Evolutionary conservation across 345 rosid species (phyloP).

Genomic region (Physaria fendleri): DNA sequence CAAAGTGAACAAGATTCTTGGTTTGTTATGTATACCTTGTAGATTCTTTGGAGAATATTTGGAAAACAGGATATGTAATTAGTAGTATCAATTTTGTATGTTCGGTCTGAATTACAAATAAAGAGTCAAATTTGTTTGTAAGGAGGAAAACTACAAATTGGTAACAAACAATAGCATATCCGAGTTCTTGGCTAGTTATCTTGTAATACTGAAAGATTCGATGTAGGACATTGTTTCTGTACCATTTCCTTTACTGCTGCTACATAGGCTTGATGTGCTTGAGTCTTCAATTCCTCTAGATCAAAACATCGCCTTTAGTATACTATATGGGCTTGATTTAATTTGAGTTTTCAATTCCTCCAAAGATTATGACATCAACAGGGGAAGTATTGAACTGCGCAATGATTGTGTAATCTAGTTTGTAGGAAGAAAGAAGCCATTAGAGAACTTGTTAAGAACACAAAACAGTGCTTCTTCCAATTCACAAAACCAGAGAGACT

Average conservation of each 20-base stretch:
- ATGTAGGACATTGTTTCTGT: not conserved
- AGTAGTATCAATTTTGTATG: not conserved
- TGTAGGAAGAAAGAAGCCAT: not conserved
- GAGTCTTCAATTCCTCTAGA: too few species aligned
- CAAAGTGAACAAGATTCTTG: conserved; percentile 5
- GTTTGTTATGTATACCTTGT: not conserved
- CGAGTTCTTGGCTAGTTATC: conserved; percentile 57
- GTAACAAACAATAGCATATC: conserved; percentile 69
- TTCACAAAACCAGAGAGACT: not conserved
- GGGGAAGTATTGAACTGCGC: conserved; percentile 70
- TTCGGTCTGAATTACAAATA: not conserved
- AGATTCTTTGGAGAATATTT: not conserved
- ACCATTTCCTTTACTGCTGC: not conserved
- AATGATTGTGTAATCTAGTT: conserved; percentile 81
- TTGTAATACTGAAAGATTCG: conserved; percentile 64
- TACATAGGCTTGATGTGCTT: too few species aligned
- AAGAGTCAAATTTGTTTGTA: not conserved
- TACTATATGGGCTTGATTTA: conserved; percentile 64
- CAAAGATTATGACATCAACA: conserved; percentile 53
- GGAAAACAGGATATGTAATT: conserved; percentile 10
- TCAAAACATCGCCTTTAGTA: conserved; percentile 52
- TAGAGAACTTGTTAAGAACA: not conserved
- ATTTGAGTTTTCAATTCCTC: conserved; percentile 61
- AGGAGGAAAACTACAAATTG: not conserved
- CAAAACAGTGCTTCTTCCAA: too few species aligned